Percentiles rank a stretch among this genome's conserved stretches.
These are phyloP conservation scores for Arthrinium phaeospermum DNA, from an alignment of 2,329 filamentous ascomycete species.

Conservation along the genomic window DNA sequence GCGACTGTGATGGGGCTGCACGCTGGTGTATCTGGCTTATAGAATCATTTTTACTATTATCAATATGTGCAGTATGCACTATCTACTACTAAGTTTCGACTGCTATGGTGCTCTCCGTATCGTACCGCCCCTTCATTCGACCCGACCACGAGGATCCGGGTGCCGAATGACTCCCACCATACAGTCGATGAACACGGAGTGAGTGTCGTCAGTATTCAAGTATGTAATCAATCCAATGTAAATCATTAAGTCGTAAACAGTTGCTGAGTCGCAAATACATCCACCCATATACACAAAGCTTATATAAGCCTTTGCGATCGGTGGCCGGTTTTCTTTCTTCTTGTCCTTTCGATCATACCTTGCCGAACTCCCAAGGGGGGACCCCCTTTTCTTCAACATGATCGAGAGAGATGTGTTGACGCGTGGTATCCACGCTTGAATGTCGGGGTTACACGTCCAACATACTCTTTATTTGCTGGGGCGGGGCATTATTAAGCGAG, in stretches of 20 bases:
- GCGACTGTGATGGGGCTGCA: too few species aligned
- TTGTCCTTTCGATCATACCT: background rate
- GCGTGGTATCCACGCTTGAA: background rate
- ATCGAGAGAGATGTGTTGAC: background rate
- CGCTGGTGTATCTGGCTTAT: background rate
- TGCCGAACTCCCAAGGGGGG: background rate
- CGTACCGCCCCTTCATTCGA: background rate
- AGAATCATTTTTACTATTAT: constrained; percentile 3
- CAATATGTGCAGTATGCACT: constrained; percentile 10
- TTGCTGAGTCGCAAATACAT: background rate
- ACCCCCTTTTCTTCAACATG: background rate
- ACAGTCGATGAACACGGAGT: background rate
- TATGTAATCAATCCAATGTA: constrained; percentile 9
- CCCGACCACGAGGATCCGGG: background rate
- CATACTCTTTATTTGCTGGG: constrained; percentile 65
- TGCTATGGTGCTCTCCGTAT: background rate
- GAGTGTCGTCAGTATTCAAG: background rate
- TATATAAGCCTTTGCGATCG: background rate
- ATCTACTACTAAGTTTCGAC: constrained; percentile 1
- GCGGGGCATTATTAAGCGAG: constrained; percentile 51
- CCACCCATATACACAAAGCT: background rate
- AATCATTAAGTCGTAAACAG: background rate
- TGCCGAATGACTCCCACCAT: background rate
- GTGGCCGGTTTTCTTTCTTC: background rate
- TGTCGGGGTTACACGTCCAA: constrained; percentile 44